These are phyloP conservation scores for Aristolochia californica DNA, from an alignment of 164 flowering plant genomes.

Conservation along the genomic window DNA sequence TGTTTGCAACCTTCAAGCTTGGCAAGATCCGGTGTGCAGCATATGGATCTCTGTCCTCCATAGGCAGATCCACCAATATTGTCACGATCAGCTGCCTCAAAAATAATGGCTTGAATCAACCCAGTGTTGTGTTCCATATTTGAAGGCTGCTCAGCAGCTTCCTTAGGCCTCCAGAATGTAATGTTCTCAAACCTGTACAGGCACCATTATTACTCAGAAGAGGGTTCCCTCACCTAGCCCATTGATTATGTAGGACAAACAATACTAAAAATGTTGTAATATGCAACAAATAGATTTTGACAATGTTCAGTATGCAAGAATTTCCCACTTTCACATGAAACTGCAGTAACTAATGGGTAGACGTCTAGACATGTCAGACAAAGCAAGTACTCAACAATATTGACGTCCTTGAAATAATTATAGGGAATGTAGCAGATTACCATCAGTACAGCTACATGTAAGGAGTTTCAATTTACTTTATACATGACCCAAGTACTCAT, in stretches of 20 bases:
- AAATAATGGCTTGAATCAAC: slow-evolving; percentile 62
- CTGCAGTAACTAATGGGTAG: no score
- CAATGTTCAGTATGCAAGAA: no score
- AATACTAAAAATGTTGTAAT: not conserved
- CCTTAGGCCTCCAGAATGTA: slow-evolving; percentile 74
- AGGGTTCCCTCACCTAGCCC: not conserved
- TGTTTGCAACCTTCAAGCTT: slow-evolving; percentile 89
- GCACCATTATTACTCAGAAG: slow-evolving; percentile 1
- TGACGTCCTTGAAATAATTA: no score
- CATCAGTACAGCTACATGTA: no score
- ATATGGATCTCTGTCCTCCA: slow-evolving; percentile 88
- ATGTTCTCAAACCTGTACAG: slow-evolving; percentile 63
- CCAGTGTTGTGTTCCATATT: slow-evolving; percentile 43
- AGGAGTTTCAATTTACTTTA: no score
- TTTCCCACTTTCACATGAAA: no score
- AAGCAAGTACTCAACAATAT: no score
- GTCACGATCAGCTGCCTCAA: slow-evolving; percentile 92
- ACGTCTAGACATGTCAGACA: no score
- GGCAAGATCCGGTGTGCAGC: slow-evolving; percentile 95
- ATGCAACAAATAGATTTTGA: no score
- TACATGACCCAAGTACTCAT: no score
- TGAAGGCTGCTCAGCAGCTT: slow-evolving; percentile 41
- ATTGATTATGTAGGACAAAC: not conserved
- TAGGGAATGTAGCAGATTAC: no score
- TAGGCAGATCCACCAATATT: slow-evolving; percentile 93